Evolutionary conservation across 1,139 yeast species (phyloP).

Genomic region (Hemisphaericaspora lyxosophila): DNA sequence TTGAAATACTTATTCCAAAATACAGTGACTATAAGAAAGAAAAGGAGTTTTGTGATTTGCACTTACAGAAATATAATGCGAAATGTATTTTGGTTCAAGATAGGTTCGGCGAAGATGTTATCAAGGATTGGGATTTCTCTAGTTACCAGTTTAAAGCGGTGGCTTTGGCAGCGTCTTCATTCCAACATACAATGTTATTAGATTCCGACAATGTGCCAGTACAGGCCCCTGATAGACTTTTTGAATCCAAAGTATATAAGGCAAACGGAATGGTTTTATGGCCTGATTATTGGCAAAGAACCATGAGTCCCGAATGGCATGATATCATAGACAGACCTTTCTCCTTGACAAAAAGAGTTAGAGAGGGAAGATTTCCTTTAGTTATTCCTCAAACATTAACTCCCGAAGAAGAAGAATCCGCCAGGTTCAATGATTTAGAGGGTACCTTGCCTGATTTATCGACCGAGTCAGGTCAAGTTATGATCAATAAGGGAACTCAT

Average conservation of each 20-base stretch:
- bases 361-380: constrained; percentile 23
- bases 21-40: constrained; percentile 31
- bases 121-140: constrained; percentile 32
- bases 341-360: constrained; percentile 21
- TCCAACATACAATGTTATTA: constrained; percentile 39
- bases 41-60: constrained; percentile 23
- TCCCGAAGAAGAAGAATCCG: constrained; percentile 14
- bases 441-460: constrained; percentile 60
- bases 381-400: constrained; percentile 6
- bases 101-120: constrained; percentile 32
- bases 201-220: constrained; percentile 44
- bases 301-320: constrained; percentile 67
- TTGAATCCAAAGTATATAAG: constrained; percentile 53
- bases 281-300: constrained; percentile 84
- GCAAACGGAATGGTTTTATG: constrained; percentile 64
- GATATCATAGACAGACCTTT: constrained; percentile 54
- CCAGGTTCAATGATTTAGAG: constrained; percentile 48
- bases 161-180: constrained; percentile 39
- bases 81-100: constrained; percentile 35
- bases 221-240: constrained; percentile 40
- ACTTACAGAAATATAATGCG: constrained; percentile 29
- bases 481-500: constrained; percentile 55
- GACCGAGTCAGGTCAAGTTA: constrained; percentile 60
- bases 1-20: constrained; percentile 36
- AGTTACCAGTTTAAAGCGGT: constrained; percentile 44